Evolutionary conservation across 2,329 filamentous ascomycete genomes (phyloP).

Genomic region (Scopulariopsis brevicaulis): DNA sequence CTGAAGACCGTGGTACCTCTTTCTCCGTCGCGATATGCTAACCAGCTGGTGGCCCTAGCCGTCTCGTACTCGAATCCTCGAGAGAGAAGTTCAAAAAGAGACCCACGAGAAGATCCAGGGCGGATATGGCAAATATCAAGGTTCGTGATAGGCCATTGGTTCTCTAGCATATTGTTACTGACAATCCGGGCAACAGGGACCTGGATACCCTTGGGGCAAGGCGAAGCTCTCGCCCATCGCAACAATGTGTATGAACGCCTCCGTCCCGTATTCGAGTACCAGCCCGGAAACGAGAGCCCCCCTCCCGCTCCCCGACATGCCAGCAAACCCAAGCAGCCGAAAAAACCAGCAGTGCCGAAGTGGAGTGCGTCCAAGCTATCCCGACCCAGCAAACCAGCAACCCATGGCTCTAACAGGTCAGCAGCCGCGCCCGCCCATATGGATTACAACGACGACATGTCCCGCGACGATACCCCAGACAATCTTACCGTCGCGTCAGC

Average conservation of each 20-base stretch:
- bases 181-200: slow-evolving; percentile 47
- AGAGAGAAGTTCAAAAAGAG: slow-evolving; percentile 94
- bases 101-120: slow-evolving; percentile 96
- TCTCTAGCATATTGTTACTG: background rate
- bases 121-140: slow-evolving; percentile 97
- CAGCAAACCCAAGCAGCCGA: slow-evolving; percentile 71
- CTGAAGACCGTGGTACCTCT: background rate
- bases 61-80: slow-evolving; percentile 84
- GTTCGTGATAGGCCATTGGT: slow-evolving; percentile 28
- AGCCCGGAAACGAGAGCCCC: slow-evolving; percentile 74
- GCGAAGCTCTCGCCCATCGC: slow-evolving; percentile 70
- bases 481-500: slow-evolving; percentile 75
- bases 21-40: background rate
- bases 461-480: slow-evolving; percentile 73
- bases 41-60: slow-evolving; percentile 30
- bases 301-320: slow-evolving; percentile 90
- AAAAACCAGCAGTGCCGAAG: slow-evolving; percentile 53
- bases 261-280: slow-evolving; percentile 78
- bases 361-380: slow-evolving; percentile 21
- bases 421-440: slow-evolving; percentile 21
- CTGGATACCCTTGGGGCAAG: slow-evolving; percentile 84
- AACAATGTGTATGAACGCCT: slow-evolving; percentile 81
- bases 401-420: slow-evolving; percentile 8
- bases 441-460: slow-evolving; percentile 10
- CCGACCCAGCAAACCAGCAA: background rate